phyloP scores from a whole-genome alignment of 202 grass and related monocot species.

The Alloteropsis angusta region DNA sequence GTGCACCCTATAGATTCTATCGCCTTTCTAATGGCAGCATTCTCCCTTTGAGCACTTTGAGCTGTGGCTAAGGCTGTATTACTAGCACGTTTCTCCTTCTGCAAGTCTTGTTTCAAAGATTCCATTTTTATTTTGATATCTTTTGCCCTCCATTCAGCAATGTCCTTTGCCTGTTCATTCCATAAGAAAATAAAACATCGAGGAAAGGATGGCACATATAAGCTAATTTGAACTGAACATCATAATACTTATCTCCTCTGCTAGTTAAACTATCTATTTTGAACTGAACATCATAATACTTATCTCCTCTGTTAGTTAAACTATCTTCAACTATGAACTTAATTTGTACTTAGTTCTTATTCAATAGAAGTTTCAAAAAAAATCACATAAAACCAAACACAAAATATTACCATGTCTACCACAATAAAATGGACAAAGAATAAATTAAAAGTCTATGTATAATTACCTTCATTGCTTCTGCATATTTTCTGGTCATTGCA shows the following conservation, averaged over 20 bases:
- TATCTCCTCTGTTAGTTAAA: background rate
- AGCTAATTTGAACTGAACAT: background rate
- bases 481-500: conserved; percentile 50
- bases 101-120: conserved; percentile 47
- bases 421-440: background rate
- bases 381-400: background rate
- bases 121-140: conserved; percentile 59
- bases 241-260: background rate
- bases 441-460: conserved; percentile 4
- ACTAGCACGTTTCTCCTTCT: conserved; percentile 46
- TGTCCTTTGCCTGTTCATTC: conserved; percentile 55
- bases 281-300: background rate
- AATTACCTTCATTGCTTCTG: conserved; percentile 61
- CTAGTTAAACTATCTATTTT: background rate
- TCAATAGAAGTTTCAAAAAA: background rate
- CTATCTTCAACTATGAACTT: conserved; percentile 5
- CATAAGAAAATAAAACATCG: conserved; percentile 20
- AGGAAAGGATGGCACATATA: background rate
- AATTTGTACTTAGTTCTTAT: background rate
- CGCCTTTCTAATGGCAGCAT: conserved; percentile 64
- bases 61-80: conserved; percentile 51
- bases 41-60: conserved; percentile 54
- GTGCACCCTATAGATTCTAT: conserved; percentile 76
- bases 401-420: background rate
- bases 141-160: conserved; percentile 46